phyloP scores from a whole-genome alignment of 2,329 filamentous ascomycete genomes.

The Pseudocercospora vitis region DNA sequence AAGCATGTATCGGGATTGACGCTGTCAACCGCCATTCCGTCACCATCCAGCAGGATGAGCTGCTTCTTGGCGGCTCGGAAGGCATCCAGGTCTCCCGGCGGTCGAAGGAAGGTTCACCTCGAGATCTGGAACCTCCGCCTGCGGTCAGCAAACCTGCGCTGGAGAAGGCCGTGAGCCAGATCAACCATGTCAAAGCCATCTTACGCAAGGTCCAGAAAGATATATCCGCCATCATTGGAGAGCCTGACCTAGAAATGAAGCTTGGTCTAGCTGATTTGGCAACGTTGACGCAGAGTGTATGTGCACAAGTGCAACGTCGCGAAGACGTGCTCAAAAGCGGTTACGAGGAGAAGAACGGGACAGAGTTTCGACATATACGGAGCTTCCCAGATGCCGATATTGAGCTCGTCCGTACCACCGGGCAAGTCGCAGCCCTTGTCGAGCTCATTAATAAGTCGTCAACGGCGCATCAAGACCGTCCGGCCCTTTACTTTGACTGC shows the following conservation, averaged over 20 bases:
- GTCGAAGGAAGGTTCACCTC: too few species aligned
- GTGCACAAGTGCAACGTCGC: background rate
- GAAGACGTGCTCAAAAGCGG: background rate
- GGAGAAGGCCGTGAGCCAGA: constrained; percentile 2
- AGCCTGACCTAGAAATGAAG: background rate
- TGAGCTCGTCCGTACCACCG: background rate
- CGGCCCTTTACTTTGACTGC: constrained; percentile 10
- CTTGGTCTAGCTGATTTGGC: constrained; percentile 3
- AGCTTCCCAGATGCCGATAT: background rate
- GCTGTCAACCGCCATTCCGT: too few species aligned
- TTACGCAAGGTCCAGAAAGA: constrained; percentile 1
- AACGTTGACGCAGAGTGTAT: background rate
- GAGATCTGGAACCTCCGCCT: background rate
- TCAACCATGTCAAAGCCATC: background rate
- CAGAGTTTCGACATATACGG: background rate
- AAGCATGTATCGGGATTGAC: too few species aligned
- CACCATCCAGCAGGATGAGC: too few species aligned
- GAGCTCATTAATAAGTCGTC: background rate
- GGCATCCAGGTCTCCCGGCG: too few species aligned
- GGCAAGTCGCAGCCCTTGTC: background rate
- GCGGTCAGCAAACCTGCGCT: background rate
- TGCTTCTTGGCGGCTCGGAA: too few species aligned
- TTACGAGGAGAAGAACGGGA: background rate
- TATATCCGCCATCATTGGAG: background rate
- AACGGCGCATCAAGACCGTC: background rate